Conservation (phyloP, 768 basidiomycete genomes). For the Auricularia auricula-judae region DNA sequence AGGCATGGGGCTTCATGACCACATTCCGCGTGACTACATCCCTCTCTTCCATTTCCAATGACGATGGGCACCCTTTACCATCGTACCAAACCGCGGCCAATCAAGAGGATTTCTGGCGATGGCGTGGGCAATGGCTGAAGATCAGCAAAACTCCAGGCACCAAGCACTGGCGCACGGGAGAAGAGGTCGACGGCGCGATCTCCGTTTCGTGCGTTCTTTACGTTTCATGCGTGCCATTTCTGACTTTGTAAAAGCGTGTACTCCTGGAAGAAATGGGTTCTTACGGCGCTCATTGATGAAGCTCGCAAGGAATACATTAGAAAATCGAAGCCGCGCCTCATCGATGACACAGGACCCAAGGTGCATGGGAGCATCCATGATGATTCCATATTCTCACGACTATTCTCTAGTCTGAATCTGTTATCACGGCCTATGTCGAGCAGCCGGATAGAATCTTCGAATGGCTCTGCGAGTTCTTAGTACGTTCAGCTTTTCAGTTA, state of each 20-base stretch:
- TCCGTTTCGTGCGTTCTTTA: background rate
- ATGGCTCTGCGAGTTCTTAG: background rate
- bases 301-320: conserved; percentile 31
- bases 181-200: background rate
- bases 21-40: background rate
- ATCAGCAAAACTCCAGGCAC: background rate
- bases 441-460: background rate
- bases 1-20: background rate
- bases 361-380: background rate
- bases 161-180: background rate
- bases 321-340: conserved; percentile 30
- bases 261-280: conserved; percentile 29
- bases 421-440: background rate
- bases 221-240: too few species aligned
- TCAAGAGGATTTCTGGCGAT: background rate
- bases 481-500: background rate
- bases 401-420: background rate
- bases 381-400: conserved; percentile 5
- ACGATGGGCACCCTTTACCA: background rate
- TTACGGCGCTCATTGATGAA: conserved; percentile 32
- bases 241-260: conserved; percentile 24
- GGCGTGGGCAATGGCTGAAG: background rate
- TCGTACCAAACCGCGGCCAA: background rate
- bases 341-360: background rate
- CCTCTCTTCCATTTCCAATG: background rate